Conservation (phyloP, 2,329 filamentous ascomycete genomes). For the Xylariales sp. region DNA sequence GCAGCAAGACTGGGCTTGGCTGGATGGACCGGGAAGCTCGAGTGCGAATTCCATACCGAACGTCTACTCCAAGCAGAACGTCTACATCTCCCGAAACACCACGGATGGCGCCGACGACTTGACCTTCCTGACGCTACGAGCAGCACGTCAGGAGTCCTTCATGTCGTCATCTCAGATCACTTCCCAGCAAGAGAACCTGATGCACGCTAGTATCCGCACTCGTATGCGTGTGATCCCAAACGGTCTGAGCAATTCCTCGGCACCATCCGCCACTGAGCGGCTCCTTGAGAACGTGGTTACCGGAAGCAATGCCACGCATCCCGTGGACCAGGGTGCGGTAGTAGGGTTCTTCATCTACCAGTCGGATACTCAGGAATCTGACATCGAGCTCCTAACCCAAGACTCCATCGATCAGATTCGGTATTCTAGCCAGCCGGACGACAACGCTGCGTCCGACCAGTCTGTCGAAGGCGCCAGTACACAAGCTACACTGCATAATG, state of each 20-base stretch:
- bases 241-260: neutral
- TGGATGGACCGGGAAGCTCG: neutral
- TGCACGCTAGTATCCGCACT: neutral
- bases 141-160: neutral
- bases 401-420: neutral
- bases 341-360: conserved; percentile 1
- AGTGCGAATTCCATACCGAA: neutral
- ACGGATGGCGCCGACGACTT: neutral
- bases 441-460: neutral
- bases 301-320: neutral
- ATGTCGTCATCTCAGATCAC: conserved; percentile 1
- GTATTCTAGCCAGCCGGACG: neutral
- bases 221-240: conserved; percentile 1
- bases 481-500: neutral
- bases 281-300: neutral
- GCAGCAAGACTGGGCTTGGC: neutral
- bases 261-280: neutral
- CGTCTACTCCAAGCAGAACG: conserved; percentile 1
- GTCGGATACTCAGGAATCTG: conserved; percentile 1
- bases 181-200: neutral
- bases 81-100: conserved; percentile 3
- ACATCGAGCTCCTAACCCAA: neutral
- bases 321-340: neutral
- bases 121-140: conserved; percentile 1
- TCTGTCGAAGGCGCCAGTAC: neutral